Evolutionary conservation across 495 filamentous ascomycete species (phyloP).

Genomic region (Tetracladium setigerum): DNA sequence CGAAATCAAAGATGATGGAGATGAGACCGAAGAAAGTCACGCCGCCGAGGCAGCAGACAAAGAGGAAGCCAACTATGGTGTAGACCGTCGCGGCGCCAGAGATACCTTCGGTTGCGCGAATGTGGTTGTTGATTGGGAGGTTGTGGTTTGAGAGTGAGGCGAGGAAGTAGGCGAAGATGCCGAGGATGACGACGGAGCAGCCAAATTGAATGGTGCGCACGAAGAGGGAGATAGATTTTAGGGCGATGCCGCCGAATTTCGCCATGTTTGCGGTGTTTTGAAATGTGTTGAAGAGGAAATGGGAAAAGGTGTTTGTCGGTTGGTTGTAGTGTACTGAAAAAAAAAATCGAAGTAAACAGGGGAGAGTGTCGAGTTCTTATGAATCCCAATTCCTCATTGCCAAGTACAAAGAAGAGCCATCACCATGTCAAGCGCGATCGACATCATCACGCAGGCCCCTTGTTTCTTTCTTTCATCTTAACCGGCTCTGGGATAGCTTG

Average conservation of each 20-base stretch:
- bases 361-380: too few relatives aligned
- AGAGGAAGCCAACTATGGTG: conserved; percentile 56
- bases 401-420: too few relatives aligned
- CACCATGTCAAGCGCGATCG: too few relatives aligned
- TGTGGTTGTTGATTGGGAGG: conserved; percentile 50
- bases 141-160: conserved; percentile 50
- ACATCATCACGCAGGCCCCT: too few relatives aligned
- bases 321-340: too few relatives aligned
- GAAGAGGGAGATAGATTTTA: conserved; percentile 54
- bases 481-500: too few relatives aligned
- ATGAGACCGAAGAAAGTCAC: conserved; percentile 58
- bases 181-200: conserved; percentile 63
- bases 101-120: conserved; percentile 76
- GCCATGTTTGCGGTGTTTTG: conserved; percentile 27
- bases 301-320: too few relatives aligned
- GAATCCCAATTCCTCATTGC: too few relatives aligned
- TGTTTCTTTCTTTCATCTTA: too few relatives aligned
- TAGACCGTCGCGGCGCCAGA: conserved; percentile 68
- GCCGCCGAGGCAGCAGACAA: conserved; percentile 75
- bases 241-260: conserved; percentile 40
- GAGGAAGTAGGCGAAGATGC: conserved; percentile 73
- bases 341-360: too few relatives aligned
- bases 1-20: conserved; percentile 56
- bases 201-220: conserved; percentile 65
- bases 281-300: too few relatives aligned